Evolutionary conservation across 257 asterid species (phyloP).

Genomic region (Thymus quinquecostatus): DNA sequence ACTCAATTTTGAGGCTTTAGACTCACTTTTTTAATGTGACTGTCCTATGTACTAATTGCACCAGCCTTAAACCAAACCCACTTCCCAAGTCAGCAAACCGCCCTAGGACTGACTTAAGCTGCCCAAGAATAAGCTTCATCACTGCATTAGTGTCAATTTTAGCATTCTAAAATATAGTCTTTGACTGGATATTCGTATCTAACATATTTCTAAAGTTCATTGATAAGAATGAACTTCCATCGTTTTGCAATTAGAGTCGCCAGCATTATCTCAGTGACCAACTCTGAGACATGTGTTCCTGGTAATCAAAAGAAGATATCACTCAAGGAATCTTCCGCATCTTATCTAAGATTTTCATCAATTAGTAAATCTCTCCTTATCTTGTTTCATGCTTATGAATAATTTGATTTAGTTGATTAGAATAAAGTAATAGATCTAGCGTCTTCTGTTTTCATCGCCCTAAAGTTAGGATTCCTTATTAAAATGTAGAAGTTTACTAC

Average conservation of each 20-base stretch:
- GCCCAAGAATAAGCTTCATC: neutral
- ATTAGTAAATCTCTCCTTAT: neutral
- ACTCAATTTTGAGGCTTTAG: conserved; percentile 2
- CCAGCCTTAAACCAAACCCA: neutral
- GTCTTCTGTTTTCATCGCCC: neutral
- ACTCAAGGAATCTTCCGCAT: neutral
- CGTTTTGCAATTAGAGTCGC: no score
- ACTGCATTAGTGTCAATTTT: neutral
- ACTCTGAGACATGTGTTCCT: neutral
- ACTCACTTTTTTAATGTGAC: neutral
- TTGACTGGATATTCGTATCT: neutral
- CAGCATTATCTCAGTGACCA: no score
- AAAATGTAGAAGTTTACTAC: neutral
- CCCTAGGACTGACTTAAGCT: neutral
- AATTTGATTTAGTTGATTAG: neutral
- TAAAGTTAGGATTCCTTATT: neutral
- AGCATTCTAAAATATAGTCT: neutral
- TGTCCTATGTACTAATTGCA: neutral
- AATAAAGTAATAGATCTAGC: neutral
- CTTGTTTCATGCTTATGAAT: neutral
- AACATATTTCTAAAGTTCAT: neutral
- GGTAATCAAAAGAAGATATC: neutral
- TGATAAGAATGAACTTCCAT: neutral
- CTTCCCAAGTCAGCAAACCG: conserved; percentile 10
- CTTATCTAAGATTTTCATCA: neutral